These are phyloP conservation scores for Aureobasidium sp. DNA, from an alignment of 2,329 filamentous ascomycete species.

Conservation along the genomic window DNA sequence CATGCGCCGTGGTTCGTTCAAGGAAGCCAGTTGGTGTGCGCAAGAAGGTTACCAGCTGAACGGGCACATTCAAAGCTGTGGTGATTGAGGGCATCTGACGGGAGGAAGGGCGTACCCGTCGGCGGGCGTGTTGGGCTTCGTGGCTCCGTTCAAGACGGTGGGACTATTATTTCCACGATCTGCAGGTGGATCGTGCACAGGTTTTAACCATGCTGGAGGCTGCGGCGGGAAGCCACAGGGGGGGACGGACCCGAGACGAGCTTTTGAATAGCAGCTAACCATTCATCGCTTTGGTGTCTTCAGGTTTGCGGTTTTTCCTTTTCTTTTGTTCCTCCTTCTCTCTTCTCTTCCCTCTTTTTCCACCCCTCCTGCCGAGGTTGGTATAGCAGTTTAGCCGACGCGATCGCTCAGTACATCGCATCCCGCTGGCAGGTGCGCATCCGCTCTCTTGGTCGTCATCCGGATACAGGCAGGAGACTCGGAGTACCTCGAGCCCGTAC, in stretches of 20 bases:
- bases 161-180: conserved; percentile 7
- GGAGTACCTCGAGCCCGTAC: neutral
- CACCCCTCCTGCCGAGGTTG: neutral
- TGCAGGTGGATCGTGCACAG: neutral
- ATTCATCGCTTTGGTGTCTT: neutral
- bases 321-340: neutral
- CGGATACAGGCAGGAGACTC: neutral
- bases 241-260: neutral
- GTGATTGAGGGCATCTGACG: neutral
- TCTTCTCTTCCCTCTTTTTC: neutral
- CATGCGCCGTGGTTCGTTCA: neutral
- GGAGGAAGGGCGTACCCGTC: neutral
- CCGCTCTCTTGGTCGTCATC: conserved; percentile 1
- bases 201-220: neutral
- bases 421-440: conserved; percentile 16
- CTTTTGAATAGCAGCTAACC: conserved; percentile 2
- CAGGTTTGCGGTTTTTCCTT: neutral
- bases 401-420: neutral
- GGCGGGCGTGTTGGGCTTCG: neutral
- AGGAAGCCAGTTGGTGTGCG: neutral
- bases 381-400: neutral
- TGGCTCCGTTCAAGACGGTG: neutral
- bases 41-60: neutral
- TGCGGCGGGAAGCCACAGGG: conserved; percentile 1
- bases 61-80: neutral